Base-by-base conservation (phyloP, 805 yeast genomes). In the Saturnispora serradocipensis region DNA sequence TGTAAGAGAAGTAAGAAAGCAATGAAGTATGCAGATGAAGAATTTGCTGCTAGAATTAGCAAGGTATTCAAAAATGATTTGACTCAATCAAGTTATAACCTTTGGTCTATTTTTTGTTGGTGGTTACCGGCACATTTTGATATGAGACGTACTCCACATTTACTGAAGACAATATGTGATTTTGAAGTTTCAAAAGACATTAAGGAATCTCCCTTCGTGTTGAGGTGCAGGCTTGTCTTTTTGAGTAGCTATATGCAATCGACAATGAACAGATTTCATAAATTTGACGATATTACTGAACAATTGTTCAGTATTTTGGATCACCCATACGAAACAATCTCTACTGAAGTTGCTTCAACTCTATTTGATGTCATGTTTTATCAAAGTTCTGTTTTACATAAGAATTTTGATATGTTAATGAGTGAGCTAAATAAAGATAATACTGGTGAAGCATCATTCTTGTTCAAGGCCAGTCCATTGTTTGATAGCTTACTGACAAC, bases 21-120 rank as follows among this genome's bases (percentile, higher is more conserved):
- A 3, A 42, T 68, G 8, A 54, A 56, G 2, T 55, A 58, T 8
- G 69, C 83, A 53, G 86, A 82, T 56, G 60, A 56, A 0, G 76
- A 74, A 49, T 60, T 85, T 22, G 60, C 72, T 0, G 58, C 54
- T 1, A 79, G 78, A 52, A 63, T 86, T 40, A 58, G 61, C 0
- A 56, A 62, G 0, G 73, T 82, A 4, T 71, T 88, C 34, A 69
- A 72, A 6, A 67, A 73, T 34, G 87, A 83, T 45, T 65, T 91
- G 51, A 77, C 87, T 1, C 95, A 88, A 3, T 93, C 89, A 32
- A 84, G 82, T 3, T 67, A 75, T 38, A 77, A 74, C 18, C 80
- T 86, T 40, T 93, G 97, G 97, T 73, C 74, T 35, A 76, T 88
- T 0, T 77, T 87, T 47, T 72, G 84, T 3, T 83, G 88, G 84